Conservation (phyloP, 2,329 filamentous ascomycete genomes). For the Geoglossum cookeanum region DNA sequence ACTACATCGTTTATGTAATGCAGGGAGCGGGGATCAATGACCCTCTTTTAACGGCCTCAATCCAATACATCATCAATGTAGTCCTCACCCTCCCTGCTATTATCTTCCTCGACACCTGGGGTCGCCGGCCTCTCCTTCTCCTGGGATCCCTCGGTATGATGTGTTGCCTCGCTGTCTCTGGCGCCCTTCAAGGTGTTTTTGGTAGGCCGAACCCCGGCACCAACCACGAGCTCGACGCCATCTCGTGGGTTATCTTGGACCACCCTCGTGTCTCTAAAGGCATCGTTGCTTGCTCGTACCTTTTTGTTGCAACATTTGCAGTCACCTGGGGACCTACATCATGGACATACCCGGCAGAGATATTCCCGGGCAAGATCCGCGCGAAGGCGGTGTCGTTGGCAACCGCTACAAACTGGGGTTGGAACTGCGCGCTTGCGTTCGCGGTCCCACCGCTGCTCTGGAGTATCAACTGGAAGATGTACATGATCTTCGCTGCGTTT, state of each 20-base stretch:
- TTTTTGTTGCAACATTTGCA: conserved; percentile 80
- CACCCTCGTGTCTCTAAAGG: conserved; percentile 19
- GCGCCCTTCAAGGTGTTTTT: background rate
- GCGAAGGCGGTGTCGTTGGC: conserved; percentile 16
- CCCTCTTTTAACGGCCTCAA: conserved; percentile 3
- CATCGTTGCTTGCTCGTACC: conserved; percentile 44
- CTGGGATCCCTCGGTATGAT: conserved; percentile 17
- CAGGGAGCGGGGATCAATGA: conserved; percentile 3
- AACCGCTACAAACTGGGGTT: conserved; percentile 21
- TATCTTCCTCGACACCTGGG: conserved; percentile 14
- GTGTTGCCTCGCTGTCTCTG: background rate
- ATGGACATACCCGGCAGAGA: conserved; percentile 22
- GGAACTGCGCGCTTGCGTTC: conserved; percentile 26
- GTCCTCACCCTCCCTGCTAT: conserved; percentile 8
- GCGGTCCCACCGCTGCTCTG: conserved; percentile 39
- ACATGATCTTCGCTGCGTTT: conserved; percentile 59
- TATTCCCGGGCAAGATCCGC: conserved; percentile 21
- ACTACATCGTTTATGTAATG: conserved; percentile 7
- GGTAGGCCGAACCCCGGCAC: conserved; percentile 44
- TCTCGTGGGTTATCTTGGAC: conserved; percentile 55
- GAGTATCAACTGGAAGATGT: conserved; percentile 40
- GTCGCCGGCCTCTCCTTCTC: conserved; percentile 19
- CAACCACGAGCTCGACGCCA: conserved; percentile 30
- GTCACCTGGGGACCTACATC: conserved; percentile 27
- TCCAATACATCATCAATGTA: conserved; percentile 12